These are phyloP conservation scores for Pogostemon cablin DNA, from an alignment of 257 asterid species.

Conservation along the genomic window DNA sequence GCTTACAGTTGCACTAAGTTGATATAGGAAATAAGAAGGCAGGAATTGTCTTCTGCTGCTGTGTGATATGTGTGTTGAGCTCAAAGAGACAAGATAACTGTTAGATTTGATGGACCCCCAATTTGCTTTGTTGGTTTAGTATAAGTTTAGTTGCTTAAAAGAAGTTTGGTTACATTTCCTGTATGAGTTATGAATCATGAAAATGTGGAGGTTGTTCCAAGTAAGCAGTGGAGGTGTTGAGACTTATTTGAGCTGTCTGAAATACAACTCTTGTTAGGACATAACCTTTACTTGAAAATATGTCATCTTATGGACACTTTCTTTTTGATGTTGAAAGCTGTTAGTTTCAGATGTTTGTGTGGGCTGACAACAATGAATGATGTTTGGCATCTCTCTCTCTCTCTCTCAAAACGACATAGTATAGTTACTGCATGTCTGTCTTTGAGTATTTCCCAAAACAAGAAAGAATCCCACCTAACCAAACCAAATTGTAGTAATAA, in stretches of 20 bases:
- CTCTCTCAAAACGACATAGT: too few species aligned
- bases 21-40: too few species aligned
- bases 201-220: background rate
- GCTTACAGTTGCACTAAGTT: background rate
- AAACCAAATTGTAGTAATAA: background rate
- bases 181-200: background rate
- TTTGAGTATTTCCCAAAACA: too few species aligned
- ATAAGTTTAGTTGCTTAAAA: background rate
- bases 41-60: too few species aligned
- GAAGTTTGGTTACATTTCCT: background rate
- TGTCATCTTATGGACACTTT: background rate
- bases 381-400: background rate
- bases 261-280: background rate
- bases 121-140: background rate
- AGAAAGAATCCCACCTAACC: background rate
- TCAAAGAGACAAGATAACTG: too few species aligned
- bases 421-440: too few species aligned
- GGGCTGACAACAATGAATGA: too few species aligned
- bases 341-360: background rate
- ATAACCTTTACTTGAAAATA: background rate
- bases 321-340: background rate
- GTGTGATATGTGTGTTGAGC: too few species aligned
- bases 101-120: background rate
- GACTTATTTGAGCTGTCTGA: background rate
- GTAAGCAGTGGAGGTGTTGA: slow-evolving; percentile 2